Percentiles rank a stretch among this genome's conserved stretches.
These are phyloP conservation scores for Trichoderma gamsii DNA, from an alignment of 495 filamentous ascomycete species.

Conservation along the genomic window DNA sequence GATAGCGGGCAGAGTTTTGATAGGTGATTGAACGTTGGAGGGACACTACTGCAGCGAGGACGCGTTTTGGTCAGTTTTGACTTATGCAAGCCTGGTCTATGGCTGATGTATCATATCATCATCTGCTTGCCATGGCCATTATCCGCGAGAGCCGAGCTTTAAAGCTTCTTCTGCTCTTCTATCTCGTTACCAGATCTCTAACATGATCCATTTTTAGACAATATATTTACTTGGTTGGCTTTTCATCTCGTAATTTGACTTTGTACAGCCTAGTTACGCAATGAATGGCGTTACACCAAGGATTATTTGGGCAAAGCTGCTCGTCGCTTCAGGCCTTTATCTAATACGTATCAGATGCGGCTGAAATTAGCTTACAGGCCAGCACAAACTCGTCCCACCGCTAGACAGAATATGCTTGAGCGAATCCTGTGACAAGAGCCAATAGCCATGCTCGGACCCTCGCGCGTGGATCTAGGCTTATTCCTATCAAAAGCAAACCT, in stretches of 20 bases:
- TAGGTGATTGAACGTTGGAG: background rate
- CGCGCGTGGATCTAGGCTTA: background rate
- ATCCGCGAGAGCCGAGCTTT: background rate
- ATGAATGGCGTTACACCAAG: background rate
- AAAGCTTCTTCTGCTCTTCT: background rate
- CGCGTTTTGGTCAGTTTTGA: background rate
- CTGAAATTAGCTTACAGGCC: background rate
- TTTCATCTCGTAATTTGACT: background rate
- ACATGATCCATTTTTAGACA: background rate
- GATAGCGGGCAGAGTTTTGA: background rate
- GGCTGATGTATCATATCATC: background rate
- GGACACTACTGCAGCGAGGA: background rate
- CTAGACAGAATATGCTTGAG: background rate
- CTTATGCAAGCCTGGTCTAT: background rate
- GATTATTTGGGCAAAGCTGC: background rate
- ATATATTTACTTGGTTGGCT: background rate
- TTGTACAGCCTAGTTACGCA: background rate
- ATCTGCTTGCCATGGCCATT: background rate
- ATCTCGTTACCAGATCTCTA: background rate
- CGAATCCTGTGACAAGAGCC: background rate
- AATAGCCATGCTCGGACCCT: background rate
- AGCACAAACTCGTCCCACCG: background rate
- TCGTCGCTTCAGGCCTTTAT: background rate
- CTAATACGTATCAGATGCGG: background rate
- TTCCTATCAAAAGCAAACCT: background rate